phyloP scores from a whole-genome alignment of 2,329 filamentous ascomycete genomes.

The Dendryphion nanum region DNA sequence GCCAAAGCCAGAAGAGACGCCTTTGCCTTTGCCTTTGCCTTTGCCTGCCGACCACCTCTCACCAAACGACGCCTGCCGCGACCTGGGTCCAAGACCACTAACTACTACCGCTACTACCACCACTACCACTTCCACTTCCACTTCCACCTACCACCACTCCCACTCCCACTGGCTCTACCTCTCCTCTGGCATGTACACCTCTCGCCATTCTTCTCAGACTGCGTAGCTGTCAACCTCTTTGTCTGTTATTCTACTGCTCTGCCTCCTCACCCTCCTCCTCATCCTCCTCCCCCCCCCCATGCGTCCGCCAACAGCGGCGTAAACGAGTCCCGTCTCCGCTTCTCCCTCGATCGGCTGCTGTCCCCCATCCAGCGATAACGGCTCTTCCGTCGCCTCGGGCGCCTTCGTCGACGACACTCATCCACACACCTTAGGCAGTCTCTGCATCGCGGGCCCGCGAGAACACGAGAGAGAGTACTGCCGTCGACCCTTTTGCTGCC shows the following conservation, averaged over 20 bases:
- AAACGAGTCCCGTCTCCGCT: slow-evolving; percentile 22
- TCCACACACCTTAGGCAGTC: no score
- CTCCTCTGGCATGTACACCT: background rate
- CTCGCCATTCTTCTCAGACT: no score
- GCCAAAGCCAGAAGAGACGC: background rate
- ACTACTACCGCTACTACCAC: no score
- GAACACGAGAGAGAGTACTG: no score
- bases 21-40: no score
- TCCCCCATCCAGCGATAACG: slow-evolving; percentile 1
- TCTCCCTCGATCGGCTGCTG: slow-evolving; percentile 19
- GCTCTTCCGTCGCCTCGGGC: background rate
- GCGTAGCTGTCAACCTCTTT: no score
- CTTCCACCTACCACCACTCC: slow-evolving; percentile 7
- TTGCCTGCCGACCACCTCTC: no score
- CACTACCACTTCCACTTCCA: slow-evolving; percentile 14
- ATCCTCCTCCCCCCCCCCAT: slow-evolving; percentile 9
- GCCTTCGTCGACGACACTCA: background rate
- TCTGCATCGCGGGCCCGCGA: no score
- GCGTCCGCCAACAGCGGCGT: slow-evolving; percentile 18
- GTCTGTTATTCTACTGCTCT: slow-evolving; percentile 19
- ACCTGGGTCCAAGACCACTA: no score
- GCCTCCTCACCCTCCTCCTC: slow-evolving; percentile 8
- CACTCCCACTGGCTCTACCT: background rate
- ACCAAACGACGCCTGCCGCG: no score
- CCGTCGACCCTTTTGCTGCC: no score